Evolutionary conservation across 352 stramenopile genomes (phyloP).

Genomic region (Chrysophaeum taylorii): DNA sequence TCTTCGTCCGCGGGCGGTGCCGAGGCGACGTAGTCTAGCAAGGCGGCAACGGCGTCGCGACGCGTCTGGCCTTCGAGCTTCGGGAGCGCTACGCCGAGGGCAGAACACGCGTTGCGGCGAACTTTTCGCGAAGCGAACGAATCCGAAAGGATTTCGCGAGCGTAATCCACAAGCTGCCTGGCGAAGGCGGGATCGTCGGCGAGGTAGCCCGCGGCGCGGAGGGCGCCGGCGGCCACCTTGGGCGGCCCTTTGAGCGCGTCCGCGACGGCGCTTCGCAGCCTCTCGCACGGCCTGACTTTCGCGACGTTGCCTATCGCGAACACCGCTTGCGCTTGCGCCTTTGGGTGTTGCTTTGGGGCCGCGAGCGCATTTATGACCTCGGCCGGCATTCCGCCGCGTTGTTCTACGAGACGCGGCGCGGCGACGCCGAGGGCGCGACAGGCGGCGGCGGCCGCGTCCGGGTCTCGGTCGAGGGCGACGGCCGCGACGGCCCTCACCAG

Average conservation of each 20-base stretch:
- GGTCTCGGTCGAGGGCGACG: no score
- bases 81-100: not conserved
- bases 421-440: no score
- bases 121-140: not conserved
- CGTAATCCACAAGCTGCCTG: not conserved
- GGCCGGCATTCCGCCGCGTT: no score
- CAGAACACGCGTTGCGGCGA: not conserved
- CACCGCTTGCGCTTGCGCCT: not conserved
- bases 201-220: not conserved
- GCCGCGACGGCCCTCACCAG: no score
- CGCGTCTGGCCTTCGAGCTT: no score
- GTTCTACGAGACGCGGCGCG: no score
- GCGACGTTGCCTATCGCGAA: not conserved
- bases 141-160: not conserved
- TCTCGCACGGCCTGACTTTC: no score
- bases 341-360: no score
- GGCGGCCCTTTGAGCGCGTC: not conserved
- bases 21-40: not conserved
- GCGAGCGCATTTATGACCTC: no score
- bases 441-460: no score
- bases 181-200: not conserved
- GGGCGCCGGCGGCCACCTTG: not conserved
- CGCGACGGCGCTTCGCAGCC: no score
- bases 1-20: not conserved
- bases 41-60: not conserved